Evolutionary conservation across 1,284 basidiomycete species (phyloP).

Genomic region (Malassezia japonica): DNA sequence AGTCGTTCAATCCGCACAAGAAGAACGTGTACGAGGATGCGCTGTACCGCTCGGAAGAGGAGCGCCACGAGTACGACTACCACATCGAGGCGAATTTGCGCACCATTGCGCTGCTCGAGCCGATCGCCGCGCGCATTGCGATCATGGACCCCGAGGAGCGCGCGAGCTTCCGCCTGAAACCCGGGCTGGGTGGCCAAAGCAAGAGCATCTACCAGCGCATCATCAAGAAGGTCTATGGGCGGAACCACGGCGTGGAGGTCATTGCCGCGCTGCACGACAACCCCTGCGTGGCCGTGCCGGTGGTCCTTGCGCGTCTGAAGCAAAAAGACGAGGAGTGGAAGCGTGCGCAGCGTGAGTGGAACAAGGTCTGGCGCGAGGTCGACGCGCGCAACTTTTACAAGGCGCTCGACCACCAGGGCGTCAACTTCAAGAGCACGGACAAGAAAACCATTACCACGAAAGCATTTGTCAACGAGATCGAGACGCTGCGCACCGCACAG

Average conservation of each 20-base stretch:
- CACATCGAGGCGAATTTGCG: slow-evolving; percentile 84
- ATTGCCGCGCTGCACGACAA: slow-evolving; percentile 85
- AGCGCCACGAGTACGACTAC: slow-evolving; percentile 95
- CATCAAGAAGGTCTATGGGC: slow-evolving; percentile 90
- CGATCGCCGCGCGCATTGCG: slow-evolving; percentile 73
- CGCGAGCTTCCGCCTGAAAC: slow-evolving; percentile 68
- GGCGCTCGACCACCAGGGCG: slow-evolving; percentile 88
- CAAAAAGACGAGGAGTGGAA: slow-evolving; percentile 98
- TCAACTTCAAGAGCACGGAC: slow-evolving; percentile 87
- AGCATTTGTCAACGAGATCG: slow-evolving; percentile 78
- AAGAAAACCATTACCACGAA: slow-evolving; percentile 91
- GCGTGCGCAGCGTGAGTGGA: slow-evolving; percentile 87
- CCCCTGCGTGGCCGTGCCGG: slow-evolving; percentile 79
- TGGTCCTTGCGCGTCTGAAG: slow-evolving; percentile 80
- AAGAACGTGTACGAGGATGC: slow-evolving; percentile 96
- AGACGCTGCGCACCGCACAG: slow-evolving; percentile 65
- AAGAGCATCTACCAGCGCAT: slow-evolving; percentile 85
- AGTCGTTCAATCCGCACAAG: slow-evolving; percentile 86
- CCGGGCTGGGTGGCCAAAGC: slow-evolving; percentile 78
- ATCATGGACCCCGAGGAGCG: slow-evolving; percentile 84
- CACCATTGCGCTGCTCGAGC: slow-evolving; percentile 85
- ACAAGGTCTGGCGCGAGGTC: slow-evolving; percentile 90
- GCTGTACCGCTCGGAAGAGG: slow-evolving; percentile 91
- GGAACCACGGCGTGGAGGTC: slow-evolving; percentile 69
- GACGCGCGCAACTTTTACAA: slow-evolving; percentile 88